These are phyloP conservation scores for Spirogloea muscicola DNA, from an alignment of 139 green algal species.

Conservation along the genomic window DNA sequence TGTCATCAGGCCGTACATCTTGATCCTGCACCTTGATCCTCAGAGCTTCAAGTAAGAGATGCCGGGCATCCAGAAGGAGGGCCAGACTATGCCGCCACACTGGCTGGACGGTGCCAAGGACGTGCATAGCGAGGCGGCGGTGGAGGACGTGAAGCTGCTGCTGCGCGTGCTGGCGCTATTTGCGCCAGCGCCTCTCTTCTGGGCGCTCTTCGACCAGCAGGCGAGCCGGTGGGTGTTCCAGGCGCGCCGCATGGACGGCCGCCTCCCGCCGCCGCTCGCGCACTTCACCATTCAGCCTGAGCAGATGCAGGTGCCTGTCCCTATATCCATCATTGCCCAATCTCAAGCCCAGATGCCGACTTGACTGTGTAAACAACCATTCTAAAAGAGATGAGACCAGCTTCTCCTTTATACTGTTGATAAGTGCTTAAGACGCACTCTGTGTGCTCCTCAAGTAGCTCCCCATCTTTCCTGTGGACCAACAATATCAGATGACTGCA, in stretches of 20 bases:
- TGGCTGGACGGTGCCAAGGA: conserved; percentile 43
- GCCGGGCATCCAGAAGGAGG: background rate
- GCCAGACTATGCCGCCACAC: conserved; percentile 7
- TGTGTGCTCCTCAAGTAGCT: too few relatives aligned
- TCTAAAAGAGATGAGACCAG: too few relatives aligned
- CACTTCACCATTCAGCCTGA: conserved; percentile 41
- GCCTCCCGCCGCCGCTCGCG: background rate
- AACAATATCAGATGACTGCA: too few relatives aligned
- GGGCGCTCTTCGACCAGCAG: conserved; percentile 53
- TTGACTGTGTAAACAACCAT: too few relatives aligned
- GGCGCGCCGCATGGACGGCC: conserved; percentile 42
- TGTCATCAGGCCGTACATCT: background rate
- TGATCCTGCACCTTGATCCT: too few relatives aligned
- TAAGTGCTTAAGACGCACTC: too few relatives aligned
- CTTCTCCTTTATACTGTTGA: too few relatives aligned
- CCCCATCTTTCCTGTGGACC: too few relatives aligned
- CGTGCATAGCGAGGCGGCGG: conserved; percentile 19
- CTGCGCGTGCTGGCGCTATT: conserved; percentile 48
- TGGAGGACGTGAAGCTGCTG: conserved; percentile 52
- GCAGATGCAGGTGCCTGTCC: conserved; percentile 45
- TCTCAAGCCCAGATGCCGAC: too few relatives aligned
- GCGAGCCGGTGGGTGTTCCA: conserved; percentile 46
- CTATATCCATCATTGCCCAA: too few relatives aligned
- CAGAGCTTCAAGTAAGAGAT: background rate
- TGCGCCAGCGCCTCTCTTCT: conserved; percentile 47